Conservation (phyloP, 441 rosid genomes). For the Populus hybrid region DNA sequence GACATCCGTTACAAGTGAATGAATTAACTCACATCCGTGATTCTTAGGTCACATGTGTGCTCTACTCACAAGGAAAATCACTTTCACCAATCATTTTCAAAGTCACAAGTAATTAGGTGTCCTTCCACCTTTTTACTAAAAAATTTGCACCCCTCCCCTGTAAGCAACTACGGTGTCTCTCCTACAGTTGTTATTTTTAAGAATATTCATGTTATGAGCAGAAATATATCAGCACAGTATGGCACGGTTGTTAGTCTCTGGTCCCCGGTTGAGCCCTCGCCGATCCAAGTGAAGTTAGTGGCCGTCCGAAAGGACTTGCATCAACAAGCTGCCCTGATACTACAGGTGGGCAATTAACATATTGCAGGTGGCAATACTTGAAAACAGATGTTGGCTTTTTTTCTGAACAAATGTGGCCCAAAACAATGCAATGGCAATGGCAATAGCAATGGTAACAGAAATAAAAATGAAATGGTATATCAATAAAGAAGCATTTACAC, state of each 20-base stretch:
- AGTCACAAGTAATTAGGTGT: neutral
- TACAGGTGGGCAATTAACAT: no score
- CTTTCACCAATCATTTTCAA: neutral
- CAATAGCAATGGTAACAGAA: neutral
- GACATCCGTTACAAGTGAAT: neutral
- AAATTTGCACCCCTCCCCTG: no score
- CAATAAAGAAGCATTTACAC: neutral
- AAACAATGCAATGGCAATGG: neutral
- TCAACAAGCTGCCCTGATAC: neutral
- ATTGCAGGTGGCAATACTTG: no score
- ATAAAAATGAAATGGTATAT: no score
- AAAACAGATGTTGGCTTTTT: neutral
- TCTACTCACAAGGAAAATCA: neutral
- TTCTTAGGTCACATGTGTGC: neutral
- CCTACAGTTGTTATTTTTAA: no score
- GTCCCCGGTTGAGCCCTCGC: no score
- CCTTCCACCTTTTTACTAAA: neutral
- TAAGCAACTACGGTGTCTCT: neutral
- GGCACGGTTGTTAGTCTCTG: no score
- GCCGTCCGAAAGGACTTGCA: no score
- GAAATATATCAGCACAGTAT: no score
- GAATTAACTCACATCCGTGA: neutral
- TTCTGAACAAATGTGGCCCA: neutral
- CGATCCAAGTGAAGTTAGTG: neutral
- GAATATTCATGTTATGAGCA: no score